phyloP scores from a whole-genome alignment of 257 asterid genomes.

The Galeopsis tetrahit region DNA sequence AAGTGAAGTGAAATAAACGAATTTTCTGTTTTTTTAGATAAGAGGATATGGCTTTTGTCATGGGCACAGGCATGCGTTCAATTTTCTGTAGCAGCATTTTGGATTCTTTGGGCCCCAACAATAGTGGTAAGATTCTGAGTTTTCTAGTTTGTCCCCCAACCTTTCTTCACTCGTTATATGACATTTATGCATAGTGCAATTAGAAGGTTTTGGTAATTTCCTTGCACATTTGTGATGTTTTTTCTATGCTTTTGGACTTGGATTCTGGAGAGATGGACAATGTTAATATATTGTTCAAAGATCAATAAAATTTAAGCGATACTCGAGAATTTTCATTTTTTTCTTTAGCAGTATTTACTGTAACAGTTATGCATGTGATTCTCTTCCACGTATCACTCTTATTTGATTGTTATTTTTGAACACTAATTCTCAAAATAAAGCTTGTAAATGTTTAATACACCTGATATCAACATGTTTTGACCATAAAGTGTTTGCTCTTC shows the following conservation, averaged over 20 bases:
- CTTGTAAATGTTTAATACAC: background rate
- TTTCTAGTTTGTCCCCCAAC: slow-evolving; percentile 12
- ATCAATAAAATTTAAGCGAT: slow-evolving; percentile 23
- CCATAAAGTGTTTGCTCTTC: slow-evolving; percentile 7
- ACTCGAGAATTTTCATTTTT: background rate
- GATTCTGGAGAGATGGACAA: slow-evolving; percentile 5
- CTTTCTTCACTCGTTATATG: background rate
- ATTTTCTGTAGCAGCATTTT: slow-evolving; percentile 71
- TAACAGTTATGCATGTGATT: slow-evolving; percentile 6
- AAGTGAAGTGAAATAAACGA: slow-evolving; percentile 22
- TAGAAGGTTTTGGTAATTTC: slow-evolving; percentile 9
- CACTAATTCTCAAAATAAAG: too few species aligned
- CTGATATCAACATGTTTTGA: background rate
- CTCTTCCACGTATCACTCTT: background rate
- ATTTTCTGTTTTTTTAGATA: slow-evolving; percentile 53
- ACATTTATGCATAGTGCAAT: slow-evolving; percentile 23
- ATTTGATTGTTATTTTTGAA: background rate
- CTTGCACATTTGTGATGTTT: slow-evolving; percentile 1
- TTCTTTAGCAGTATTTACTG: background rate
- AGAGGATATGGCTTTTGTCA: slow-evolving; percentile 77
- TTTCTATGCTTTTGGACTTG: slow-evolving; percentile 19
- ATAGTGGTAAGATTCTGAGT: slow-evolving; percentile 57
- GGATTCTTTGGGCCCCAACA: slow-evolving; percentile 94
- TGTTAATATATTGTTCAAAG: background rate
- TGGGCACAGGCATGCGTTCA: slow-evolving; percentile 74